Conservation (phyloP, 2,329 filamentous ascomycete species). For the Penicillium sp. region DNA sequence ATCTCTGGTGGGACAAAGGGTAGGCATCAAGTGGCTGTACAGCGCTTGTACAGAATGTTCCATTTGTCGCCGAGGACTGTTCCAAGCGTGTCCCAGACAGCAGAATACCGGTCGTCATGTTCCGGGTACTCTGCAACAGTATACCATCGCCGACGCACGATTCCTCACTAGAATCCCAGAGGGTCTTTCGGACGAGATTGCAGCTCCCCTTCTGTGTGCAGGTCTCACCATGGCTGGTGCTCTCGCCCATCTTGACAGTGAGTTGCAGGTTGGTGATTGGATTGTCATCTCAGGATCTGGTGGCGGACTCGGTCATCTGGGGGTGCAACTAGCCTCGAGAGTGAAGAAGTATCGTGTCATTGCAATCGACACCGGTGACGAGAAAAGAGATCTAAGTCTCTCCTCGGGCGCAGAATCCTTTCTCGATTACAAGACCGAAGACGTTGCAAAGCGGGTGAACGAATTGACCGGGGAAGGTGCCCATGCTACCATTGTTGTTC, state of each 20-base stretch:
- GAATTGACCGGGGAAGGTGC: conserved; percentile 19
- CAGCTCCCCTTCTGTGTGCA: conserved; percentile 17
- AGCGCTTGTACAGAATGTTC: conserved; percentile 20
- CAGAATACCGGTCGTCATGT: conserved; percentile 21
- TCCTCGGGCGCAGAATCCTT: conserved; percentile 17
- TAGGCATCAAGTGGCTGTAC: conserved; percentile 24
- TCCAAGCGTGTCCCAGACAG: conserved; percentile 18
- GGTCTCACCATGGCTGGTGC: conserved; percentile 20
- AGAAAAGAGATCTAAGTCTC: conserved; percentile 16
- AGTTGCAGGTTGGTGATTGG: conserved; percentile 24
- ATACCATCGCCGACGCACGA: conserved; percentile 18
- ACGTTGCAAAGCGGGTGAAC: conserved; percentile 15
- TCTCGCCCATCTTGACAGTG: conserved; percentile 13
- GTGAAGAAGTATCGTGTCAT: conserved; percentile 56
- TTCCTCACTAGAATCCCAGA: conserved; percentile 18
- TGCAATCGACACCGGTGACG: conserved; percentile 26
- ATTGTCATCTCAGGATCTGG: conserved; percentile 46
- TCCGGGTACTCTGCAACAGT: conserved; percentile 23
- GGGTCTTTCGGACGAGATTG: conserved; percentile 12
- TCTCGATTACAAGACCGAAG: conserved; percentile 18
- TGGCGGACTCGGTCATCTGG: conserved; percentile 51
- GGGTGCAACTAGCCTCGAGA: conserved; percentile 45
- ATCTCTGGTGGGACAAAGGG: conserved; percentile 12
- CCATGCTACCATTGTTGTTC: conserved; percentile 18
- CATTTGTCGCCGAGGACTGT: conserved; percentile 14